Conservation (phyloP, 1,284 basidiomycete species). For the Stereum hirsutum region DNA sequence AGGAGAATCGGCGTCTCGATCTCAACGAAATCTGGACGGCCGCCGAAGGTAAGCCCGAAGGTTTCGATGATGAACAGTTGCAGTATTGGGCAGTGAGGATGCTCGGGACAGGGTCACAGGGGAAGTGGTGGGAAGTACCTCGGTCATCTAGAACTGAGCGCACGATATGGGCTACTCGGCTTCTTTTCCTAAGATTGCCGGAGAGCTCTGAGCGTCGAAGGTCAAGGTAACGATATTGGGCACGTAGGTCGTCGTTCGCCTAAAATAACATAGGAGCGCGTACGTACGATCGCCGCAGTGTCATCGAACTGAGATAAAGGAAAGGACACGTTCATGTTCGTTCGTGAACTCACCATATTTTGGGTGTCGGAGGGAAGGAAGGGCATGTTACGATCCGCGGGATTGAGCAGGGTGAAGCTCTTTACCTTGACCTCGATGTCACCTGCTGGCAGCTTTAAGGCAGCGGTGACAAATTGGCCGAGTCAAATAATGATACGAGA, state of each 20-base stretch:
- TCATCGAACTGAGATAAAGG: background rate
- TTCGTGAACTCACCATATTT: slow-evolving; percentile 49
- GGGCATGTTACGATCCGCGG: slow-evolving; percentile 61
- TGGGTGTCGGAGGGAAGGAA: slow-evolving; percentile 74
- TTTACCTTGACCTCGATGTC: slow-evolving; percentile 77
- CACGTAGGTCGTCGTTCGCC: slow-evolving; percentile 81
- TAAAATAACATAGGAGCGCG: no score
- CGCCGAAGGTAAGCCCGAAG: background rate
- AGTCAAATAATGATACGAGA: slow-evolving; percentile 8
- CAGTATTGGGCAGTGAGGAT: slow-evolving; percentile 3
- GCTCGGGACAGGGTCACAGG: slow-evolving; percentile 8
- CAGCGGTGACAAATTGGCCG: slow-evolving; percentile 12
- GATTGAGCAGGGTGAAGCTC: slow-evolving; percentile 68
- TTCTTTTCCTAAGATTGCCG: slow-evolving; percentile 73
- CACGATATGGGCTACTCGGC: slow-evolving; percentile 70
- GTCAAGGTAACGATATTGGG: slow-evolving; percentile 84
- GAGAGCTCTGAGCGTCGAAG: slow-evolving; percentile 70
- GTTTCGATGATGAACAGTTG: background rate
- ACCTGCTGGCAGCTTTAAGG: slow-evolving; percentile 47
- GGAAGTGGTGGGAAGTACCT: slow-evolving; percentile 33
- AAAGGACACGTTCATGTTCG: slow-evolving; percentile 1
- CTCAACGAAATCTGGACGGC: slow-evolving; percentile 67
- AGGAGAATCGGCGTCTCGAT: slow-evolving; percentile 93
- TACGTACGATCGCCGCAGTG: no score
- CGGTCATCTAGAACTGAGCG: slow-evolving; percentile 67